Percentiles rank a stretch among this genome's conserved stretches.
Evolutionary conservation across 441 rosid genomes (phyloP).

Genomic region (Aquilaria agallochum): DNA sequence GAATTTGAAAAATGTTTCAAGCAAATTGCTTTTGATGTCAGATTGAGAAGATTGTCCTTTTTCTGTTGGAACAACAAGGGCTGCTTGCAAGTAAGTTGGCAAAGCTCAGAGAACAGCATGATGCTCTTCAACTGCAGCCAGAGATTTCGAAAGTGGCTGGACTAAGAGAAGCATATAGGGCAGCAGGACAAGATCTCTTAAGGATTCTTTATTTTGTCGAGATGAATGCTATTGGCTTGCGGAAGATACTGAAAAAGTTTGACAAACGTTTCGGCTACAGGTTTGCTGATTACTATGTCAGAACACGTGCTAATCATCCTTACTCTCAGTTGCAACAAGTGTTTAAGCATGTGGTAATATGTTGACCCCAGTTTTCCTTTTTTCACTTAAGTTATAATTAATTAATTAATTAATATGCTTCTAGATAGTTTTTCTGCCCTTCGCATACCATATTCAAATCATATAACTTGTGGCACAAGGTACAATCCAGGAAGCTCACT

Average conservation of each 20-base stretch:
- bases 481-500: conserved; percentile 13
- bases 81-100: conserved; percentile 67
- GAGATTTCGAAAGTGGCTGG: conserved; percentile 57
- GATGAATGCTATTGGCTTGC: conserved; percentile 86
- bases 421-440: background rate
- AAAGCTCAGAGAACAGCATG: conserved; percentile 60
- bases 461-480: conserved; percentile 1
- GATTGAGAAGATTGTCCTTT: conserved; percentile 95
- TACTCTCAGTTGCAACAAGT: conserved; percentile 99
- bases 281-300: conserved; percentile 88
- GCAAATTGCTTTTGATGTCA: conserved; percentile 28
- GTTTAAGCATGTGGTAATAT: conserved; percentile 94
- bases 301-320: conserved; percentile 97
- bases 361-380: conserved; percentile 4
- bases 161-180: conserved; percentile 78
- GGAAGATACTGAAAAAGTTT: conserved; percentile 93
- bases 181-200: conserved; percentile 71
- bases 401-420: background rate
- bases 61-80: conserved; percentile 98
- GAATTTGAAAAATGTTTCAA: background rate
- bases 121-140: conserved; percentile 61
- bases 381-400: background rate
- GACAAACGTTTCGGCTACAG: conserved; percentile 94
- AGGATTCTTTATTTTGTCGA: conserved; percentile 87
- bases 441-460: background rate